Evolutionary conservation across 139 green algal genomes (phyloP).

Genomic region (Diplosphaera chodatii): DNA sequence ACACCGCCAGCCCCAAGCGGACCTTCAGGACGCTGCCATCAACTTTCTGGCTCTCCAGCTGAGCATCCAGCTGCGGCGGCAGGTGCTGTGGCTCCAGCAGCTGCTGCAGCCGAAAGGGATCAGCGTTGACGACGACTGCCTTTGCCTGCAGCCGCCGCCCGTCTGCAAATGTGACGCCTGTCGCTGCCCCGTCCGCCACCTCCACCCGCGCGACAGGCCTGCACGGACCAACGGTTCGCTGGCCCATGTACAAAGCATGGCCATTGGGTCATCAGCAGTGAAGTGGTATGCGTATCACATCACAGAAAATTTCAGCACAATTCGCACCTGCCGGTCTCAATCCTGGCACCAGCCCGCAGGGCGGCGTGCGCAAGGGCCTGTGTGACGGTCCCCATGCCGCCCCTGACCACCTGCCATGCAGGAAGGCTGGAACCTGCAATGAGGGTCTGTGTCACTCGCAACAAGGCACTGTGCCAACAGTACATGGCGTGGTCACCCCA

Average conservation of each 20-base stretch:
- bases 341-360: constrained; percentile 25
- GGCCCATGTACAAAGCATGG: no score
- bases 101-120: constrained; percentile 37
- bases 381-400: constrained; percentile 51
- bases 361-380: constrained; percentile 27
- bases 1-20: no score
- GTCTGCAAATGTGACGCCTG: constrained; percentile 7
- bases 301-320: no score
- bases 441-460: no score
- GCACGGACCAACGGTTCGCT: no score
- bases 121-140: constrained; percentile 37
- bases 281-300: no score
- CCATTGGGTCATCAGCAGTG: no score
- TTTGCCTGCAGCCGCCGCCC: constrained; percentile 15
- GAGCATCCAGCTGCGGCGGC: constrained; percentile 22
- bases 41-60: constrained; percentile 30
- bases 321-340: constrained; percentile 24
- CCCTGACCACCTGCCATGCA: constrained; percentile 29
- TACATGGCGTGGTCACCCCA: no score
- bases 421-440: no score
- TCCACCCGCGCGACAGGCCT: constrained; percentile 26
- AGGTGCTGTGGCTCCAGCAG: constrained; percentile 22
- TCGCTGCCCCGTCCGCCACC: constrained; percentile 16
- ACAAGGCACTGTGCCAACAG: no score
- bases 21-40: constrained; percentile 53